These are phyloP conservation scores for Fusarium vanettenii DNA, from an alignment of 2,329 filamentous ascomycete genomes.

Conservation along the genomic window DNA sequence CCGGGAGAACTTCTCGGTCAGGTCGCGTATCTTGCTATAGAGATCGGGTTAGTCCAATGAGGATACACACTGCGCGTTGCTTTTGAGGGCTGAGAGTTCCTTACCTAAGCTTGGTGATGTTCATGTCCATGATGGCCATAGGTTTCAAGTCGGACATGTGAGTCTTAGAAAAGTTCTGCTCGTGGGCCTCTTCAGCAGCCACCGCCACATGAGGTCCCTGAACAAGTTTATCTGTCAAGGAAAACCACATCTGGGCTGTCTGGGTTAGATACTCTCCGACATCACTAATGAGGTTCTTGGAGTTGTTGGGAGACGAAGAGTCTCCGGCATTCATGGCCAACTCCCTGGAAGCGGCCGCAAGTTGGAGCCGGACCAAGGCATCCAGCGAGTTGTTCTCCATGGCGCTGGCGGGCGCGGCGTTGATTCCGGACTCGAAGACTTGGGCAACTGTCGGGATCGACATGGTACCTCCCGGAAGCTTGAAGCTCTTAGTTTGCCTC, in stretches of 20 bases:
- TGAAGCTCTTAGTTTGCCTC: slow-evolving; percentile 28
- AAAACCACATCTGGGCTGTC: slow-evolving; percentile 49
- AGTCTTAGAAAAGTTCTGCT: slow-evolving; percentile 39
- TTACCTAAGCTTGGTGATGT: slow-evolving; percentile 50
- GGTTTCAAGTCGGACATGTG: slow-evolving; percentile 45
- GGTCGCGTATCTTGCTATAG: slow-evolving; percentile 49
- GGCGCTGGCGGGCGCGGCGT: slow-evolving; percentile 22
- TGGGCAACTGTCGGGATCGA: slow-evolving; percentile 43
- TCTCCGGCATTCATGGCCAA: slow-evolving; percentile 33
- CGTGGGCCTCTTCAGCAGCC: slow-evolving; percentile 44
- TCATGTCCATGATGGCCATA: slow-evolving; percentile 48
- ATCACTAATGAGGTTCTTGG: slow-evolving; percentile 47
- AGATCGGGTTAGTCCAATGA: slow-evolving; percentile 22
- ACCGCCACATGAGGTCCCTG: slow-evolving; percentile 48
- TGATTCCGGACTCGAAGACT: slow-evolving; percentile 47
- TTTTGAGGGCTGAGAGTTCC: slow-evolving; percentile 11
- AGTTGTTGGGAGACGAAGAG: slow-evolving; percentile 20
- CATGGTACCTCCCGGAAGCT: slow-evolving; percentile 33
- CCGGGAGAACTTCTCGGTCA: slow-evolving; percentile 49
- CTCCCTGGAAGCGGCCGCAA: slow-evolving; percentile 41
- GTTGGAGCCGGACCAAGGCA: slow-evolving; percentile 43
- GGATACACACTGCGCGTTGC: background rate
- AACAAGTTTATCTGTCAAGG: slow-evolving; percentile 49
- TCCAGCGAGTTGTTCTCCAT: slow-evolving; percentile 40
- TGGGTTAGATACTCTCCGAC: slow-evolving; percentile 52